Conservation (phyloP, 495 filamentous ascomycete genomes). For the Choiromyces venosus region DNA sequence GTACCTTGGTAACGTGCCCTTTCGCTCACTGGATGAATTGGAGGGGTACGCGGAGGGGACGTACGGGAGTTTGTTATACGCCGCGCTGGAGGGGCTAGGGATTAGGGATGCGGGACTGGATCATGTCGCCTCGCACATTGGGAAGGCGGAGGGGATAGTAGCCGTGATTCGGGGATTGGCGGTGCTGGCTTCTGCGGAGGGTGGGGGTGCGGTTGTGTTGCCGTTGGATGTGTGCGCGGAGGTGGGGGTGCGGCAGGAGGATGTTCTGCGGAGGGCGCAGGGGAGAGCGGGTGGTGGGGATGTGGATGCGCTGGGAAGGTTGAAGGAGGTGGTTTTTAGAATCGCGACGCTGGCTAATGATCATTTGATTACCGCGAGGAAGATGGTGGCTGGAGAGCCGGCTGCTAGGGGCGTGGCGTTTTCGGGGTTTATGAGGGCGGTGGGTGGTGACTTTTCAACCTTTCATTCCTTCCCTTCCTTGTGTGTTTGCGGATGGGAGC, state of each 20-base stretch:
- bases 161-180: constrained; percentile 79
- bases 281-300: constrained; percentile 73
- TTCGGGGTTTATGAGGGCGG: constrained; percentile 39
- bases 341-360: constrained; percentile 92
- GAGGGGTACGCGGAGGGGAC: constrained; percentile 91
- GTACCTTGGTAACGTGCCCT: constrained; percentile 77
- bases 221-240: constrained; percentile 88
- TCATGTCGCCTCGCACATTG: constrained; percentile 87
- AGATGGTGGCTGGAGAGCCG: constrained; percentile 72
- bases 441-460: constrained; percentile 1
- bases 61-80: constrained; percentile 87
- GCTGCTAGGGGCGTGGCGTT: constrained; percentile 72
- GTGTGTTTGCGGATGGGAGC: constrained; percentile 6
- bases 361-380: constrained; percentile 86
- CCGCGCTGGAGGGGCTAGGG: constrained; percentile 71
- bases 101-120: constrained; percentile 77
- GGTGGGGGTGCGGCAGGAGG: constrained; percentile 72
- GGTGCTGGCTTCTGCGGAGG: constrained; percentile 69
- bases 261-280: constrained; percentile 73
- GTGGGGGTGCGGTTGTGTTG: constrained; percentile 61
- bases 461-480: background rate
- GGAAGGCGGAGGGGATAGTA: constrained; percentile 83
- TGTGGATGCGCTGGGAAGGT: constrained; percentile 6
- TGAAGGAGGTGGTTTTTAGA: constrained; percentile 62
- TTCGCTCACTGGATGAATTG: constrained; percentile 59